Percentiles rank a stretch among this genome's conserved stretches.
phyloP scores from a whole-genome alignment of 192 early-diverging fungal species.

The Backusella psychrophila region DNA sequence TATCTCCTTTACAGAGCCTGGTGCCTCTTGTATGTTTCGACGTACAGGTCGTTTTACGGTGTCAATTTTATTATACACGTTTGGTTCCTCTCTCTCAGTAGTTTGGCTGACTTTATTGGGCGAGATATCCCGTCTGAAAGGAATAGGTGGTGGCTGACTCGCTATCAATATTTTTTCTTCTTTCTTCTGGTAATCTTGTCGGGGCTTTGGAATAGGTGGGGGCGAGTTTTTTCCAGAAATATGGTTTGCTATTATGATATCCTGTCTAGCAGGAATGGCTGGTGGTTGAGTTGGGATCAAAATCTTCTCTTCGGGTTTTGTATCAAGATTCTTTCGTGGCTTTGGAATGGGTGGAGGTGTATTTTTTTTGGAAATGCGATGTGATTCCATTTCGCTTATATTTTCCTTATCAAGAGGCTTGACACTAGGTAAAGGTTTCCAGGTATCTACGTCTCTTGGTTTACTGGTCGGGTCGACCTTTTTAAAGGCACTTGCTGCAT shows the following conservation, averaged over 20 bases:
- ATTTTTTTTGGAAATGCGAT: neutral
- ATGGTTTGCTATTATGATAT: neutral
- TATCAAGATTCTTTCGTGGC: neutral
- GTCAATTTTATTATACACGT: neutral
- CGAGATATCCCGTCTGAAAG: neutral
- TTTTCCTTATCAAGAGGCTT: neutral
- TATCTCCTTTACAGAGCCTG: neutral
- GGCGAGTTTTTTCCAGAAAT: neutral
- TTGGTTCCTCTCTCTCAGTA: neutral
- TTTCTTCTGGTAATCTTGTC: neutral
- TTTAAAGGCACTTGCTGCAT: neutral
- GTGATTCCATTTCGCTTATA: neutral
- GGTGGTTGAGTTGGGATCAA: neutral
- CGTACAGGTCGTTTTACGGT: neutral
- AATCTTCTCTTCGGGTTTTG: neutral
- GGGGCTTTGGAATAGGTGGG: neutral
- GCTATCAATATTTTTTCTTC: neutral
- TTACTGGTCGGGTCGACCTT: neutral
- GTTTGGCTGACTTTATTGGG: neutral
- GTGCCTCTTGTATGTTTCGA: neutral
- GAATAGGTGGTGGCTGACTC: neutral
- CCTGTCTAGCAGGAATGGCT: neutral
- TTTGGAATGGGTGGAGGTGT: neutral
- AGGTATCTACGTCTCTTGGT: neutral
- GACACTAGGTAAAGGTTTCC: neutral